phyloP scores from a whole-genome alignment of 2,329 filamentous ascomycete genomes.

The Botrytis fragariae region DNA sequence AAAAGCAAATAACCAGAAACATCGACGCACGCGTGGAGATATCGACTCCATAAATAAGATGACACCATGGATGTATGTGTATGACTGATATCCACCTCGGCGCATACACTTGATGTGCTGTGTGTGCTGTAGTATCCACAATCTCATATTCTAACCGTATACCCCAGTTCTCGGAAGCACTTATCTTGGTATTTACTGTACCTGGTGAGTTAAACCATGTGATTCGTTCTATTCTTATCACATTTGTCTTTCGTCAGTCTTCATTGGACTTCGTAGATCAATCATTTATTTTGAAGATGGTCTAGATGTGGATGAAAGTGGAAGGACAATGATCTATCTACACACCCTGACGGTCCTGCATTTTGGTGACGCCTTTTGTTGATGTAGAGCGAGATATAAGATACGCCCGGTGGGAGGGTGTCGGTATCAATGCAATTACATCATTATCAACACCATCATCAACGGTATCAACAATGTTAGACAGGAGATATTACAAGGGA shows the following conservation, averaged over 20 bases:
- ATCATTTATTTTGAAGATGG: background rate
- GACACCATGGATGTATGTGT: background rate
- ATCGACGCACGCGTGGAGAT: background rate
- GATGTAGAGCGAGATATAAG: background rate
- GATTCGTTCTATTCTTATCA: background rate
- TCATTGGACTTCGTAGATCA: background rate
- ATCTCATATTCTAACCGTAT: background rate
- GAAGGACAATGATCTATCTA: background rate
- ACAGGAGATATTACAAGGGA: background rate
- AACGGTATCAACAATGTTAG: background rate
- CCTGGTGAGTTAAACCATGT: background rate
- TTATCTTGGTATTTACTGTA: background rate
- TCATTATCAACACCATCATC: background rate
- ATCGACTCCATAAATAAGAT: background rate
- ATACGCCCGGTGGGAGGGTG: background rate
- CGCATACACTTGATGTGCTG: background rate
- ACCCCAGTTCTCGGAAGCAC: background rate
- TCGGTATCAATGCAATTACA: background rate
- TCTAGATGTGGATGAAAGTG: background rate
- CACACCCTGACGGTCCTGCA: background rate
- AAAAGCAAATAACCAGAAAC: slow-evolving; percentile 1
- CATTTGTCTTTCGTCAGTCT: background rate
- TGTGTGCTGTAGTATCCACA: background rate
- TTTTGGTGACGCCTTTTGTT: background rate
- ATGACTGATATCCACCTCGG: background rate